Percentiles rank a stretch among this genome's conserved stretches.
Evolutionary conservation across 2,329 filamentous ascomycete species (phyloP).

Genomic region (Spiromastix sp.): DNA sequence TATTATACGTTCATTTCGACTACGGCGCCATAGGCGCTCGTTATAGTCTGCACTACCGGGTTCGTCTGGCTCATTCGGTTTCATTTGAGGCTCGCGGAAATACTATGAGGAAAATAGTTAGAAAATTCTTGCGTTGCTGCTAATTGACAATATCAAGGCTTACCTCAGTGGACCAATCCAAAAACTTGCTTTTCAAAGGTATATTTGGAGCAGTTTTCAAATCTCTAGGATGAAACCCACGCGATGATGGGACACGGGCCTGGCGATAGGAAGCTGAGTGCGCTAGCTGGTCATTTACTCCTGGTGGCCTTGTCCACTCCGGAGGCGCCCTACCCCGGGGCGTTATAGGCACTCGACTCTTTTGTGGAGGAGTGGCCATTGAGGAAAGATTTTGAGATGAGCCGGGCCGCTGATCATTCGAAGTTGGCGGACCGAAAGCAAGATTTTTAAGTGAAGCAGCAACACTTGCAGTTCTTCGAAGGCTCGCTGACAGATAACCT

Average conservation of each 20-base stretch:
- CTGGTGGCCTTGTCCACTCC: constrained; percentile 57
- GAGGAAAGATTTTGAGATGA: constrained; percentile 20
- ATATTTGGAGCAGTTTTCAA: constrained; percentile 51
- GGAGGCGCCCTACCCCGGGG: constrained; percentile 42
- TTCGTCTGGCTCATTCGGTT: constrained; percentile 87
- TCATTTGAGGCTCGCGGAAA: constrained; percentile 98
- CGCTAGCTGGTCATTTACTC: constrained; percentile 60
- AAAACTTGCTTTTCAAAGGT: constrained; percentile 71
- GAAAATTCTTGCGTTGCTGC: constrained; percentile 10
- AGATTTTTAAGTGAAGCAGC: constrained; percentile 55
- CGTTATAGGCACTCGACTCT: constrained; percentile 29
- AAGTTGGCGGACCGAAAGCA: constrained; percentile 39
- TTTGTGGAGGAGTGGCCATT: constrained; percentile 15
- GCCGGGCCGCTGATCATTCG: constrained; percentile 21
- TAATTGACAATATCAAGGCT: constrained; percentile 14
- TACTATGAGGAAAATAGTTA: constrained; percentile 44
- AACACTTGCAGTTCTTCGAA: constrained; percentile 55
- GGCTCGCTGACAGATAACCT: constrained; percentile 50
- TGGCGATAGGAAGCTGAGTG: constrained; percentile 62
- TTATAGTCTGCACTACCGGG: constrained; percentile 96
- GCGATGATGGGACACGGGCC: constrained; percentile 68
- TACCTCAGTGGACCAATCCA: constrained; percentile 86
- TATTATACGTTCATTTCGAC: constrained; percentile 86
- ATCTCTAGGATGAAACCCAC: constrained; percentile 57
- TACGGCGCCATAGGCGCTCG: constrained; percentile 80